phyloP scores from a whole-genome alignment of 768 basidiomycete species.

The Suillus ampliporus region DNA sequence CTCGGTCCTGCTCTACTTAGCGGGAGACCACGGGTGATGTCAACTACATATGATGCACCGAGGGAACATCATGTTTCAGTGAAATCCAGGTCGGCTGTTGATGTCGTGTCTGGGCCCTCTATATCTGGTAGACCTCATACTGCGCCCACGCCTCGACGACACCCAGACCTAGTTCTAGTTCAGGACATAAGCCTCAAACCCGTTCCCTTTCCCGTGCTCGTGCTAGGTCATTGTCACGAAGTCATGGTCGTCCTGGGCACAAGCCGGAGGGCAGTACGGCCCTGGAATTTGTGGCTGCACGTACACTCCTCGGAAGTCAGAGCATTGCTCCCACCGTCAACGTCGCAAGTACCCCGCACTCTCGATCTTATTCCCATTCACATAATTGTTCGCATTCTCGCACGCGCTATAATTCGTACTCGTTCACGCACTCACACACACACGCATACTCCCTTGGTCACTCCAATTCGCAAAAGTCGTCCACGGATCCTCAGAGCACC shows the following conservation, averaged over 20 bases:
- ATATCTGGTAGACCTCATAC: too few species aligned
- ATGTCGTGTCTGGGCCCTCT: too few species aligned
- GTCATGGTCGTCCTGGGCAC: conserved; percentile 22
- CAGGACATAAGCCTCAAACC: too few species aligned
- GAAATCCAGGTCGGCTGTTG: too few species aligned
- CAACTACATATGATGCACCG: too few species aligned
- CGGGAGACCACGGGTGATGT: too few species aligned
- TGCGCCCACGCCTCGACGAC: too few species aligned
- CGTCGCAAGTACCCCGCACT: conserved; percentile 26
- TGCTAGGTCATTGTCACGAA: conserved; percentile 34
- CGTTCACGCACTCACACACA: conserved; percentile 41
- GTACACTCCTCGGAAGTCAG: conserved; percentile 74
- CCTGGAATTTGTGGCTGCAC: conserved; percentile 68
- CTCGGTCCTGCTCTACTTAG: too few species aligned
- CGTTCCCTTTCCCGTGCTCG: conserved; percentile 55
- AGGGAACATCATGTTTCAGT: too few species aligned
- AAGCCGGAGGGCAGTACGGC: conserved; percentile 29
- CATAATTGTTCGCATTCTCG: conserved; percentile 24
- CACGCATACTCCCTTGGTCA: conserved; percentile 45
- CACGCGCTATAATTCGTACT: conserved; percentile 28
- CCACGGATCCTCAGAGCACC: conserved; percentile 23
- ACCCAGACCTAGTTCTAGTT: too few species aligned
- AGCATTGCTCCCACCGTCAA: conserved; percentile 50
- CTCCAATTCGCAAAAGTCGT: conserved; percentile 39
- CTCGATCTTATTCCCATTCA: conserved; percentile 36